These are phyloP conservation scores for Xenosphaeropsis pyriputrescens DNA, from an alignment of 2,329 filamentous ascomycete species.

Conservation along the genomic window DNA sequence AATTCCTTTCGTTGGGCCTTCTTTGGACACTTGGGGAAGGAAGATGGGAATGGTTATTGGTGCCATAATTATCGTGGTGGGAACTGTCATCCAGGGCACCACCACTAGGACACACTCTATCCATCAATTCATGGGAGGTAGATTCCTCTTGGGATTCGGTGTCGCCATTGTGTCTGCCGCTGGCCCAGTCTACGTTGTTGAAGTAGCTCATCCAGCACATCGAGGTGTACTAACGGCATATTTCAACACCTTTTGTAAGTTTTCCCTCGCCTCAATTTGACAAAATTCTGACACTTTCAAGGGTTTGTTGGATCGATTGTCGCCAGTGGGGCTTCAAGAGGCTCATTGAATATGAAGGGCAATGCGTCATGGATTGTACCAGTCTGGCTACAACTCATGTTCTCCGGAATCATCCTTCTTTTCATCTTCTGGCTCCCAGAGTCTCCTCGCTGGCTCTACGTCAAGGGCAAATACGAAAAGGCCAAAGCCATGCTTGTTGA, in stretches of 20 bases:
- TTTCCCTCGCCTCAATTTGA: conserved; percentile 1
- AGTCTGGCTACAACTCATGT: conserved; percentile 17
- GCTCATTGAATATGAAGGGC: conserved; percentile 25
- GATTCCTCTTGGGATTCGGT: conserved; percentile 46
- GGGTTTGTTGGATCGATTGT: conserved; percentile 33
- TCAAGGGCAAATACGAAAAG: conserved; percentile 10
- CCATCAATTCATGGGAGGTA: conserved; percentile 35
- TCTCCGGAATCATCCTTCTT: conserved; percentile 8
- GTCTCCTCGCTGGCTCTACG: conserved; percentile 19
- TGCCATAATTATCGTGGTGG: conserved; percentile 26
- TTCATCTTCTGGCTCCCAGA: conserved; percentile 25
- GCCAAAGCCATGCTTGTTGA: conserved; percentile 22
- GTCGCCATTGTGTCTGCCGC: conserved; percentile 30
- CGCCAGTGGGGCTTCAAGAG: conserved; percentile 37
- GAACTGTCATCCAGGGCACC: conserved; percentile 27
- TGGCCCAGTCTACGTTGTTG: conserved; percentile 31
- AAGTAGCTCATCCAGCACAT: conserved; percentile 29
- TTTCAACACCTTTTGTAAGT: conserved; percentile 14
- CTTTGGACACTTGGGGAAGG: conserved; percentile 31
- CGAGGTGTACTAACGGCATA: conserved; percentile 24
- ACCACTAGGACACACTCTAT: conserved; percentile 16
- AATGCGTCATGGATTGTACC: conserved; percentile 19
- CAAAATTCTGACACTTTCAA: background rate
- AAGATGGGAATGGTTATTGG: conserved; percentile 31
- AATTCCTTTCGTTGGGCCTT: conserved; percentile 29